Evolutionary conservation across 106 monocot species (phyloP), one percentile per base, ranked within the genome.

Genomic region (Apostasia ramifera): DNA sequence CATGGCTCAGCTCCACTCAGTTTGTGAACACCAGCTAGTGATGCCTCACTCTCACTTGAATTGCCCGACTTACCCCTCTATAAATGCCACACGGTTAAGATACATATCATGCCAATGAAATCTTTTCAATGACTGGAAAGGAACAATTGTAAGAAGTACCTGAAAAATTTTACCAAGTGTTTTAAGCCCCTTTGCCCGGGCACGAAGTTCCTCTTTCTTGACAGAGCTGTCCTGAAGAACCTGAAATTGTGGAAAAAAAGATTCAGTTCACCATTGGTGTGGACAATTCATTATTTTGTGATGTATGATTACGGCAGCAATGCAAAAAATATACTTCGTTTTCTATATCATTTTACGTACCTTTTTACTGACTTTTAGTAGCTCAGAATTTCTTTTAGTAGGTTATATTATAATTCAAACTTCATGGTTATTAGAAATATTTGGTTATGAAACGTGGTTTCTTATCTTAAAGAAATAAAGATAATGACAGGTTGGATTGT

Each of bases 171-270:
- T 98, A 37, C 97, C 97, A 44, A 98, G 83, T 66, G 85, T 71
- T 79, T 93, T 98, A 71, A 98, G 70, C 55, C 87, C 97, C 78
- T 98, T 92, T 40, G 97, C 97, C 80, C 89, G 86, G 63, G 90
- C 92, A 41, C 90, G 84, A 11, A 98, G 85, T 49, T 90, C 97
- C 71, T 98, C 97, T 79, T 62, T 92, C 81, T 74, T 98, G 39
- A 82, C 80, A 55, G 64, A 81, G 55, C 49, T 81, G 48, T 98
- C 90, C 74, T 87, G 89, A 70, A 98, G 89, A 6, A 95, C 95
- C 95, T 95, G 74, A 61, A 62, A 72, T 64, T 15, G 13, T 47
- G 15, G 5, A 65, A 44, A 44, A 44, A 44, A 62, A 62, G 3
- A 62, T 45, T 47, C 10, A 65, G n/a, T 44, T 12, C 62, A 62